Conservation (phyloP, 352 stramenopile species). For the Thraustochytrium striatum region DNA sequence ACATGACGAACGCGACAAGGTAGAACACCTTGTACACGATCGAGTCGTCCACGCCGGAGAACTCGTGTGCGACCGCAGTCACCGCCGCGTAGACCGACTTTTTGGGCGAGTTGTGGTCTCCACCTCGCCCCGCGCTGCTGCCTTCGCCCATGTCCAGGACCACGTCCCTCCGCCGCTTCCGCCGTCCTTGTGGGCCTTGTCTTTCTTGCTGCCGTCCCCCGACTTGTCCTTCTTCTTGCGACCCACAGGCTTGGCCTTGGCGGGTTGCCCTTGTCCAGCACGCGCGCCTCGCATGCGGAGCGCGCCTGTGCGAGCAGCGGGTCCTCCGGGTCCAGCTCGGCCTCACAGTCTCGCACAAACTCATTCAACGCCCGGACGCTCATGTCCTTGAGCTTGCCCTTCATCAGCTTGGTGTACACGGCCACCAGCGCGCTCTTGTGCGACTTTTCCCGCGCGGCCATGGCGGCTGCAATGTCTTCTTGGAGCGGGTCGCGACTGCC, state of each 20-base stretch:
- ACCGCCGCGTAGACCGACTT: not conserved
- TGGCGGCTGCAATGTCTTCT: not conserved
- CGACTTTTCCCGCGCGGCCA: not conserved
- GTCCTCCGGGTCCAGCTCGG: not conserved
- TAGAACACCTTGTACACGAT: slow-evolving; percentile 16
- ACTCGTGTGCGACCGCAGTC: not conserved
- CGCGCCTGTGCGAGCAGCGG: not conserved
- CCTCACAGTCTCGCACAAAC: not conserved
- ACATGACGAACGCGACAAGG: not conserved
- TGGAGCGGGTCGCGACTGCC: not conserved
- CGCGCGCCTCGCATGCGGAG: not conserved
- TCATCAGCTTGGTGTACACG: not conserved
- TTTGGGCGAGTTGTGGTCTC: too few species aligned
- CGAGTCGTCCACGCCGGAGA: not conserved
- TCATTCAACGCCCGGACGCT: not conserved
- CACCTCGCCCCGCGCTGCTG: not conserved
- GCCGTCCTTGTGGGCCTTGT: not conserved
- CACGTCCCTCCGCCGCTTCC: not conserved
- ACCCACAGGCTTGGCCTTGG: not conserved
- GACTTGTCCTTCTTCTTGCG: slow-evolving; percentile 20
- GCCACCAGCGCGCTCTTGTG: not conserved
- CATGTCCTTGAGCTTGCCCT: not conserved
- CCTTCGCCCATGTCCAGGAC: not conserved
- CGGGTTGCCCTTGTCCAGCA: not conserved
- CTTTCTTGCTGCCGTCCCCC: not conserved